Evolutionary conservation across 331 rosid genomes (phyloP), one percentile per base, ranked within the genome.

Genomic region (Rosa hybrid): DNA sequence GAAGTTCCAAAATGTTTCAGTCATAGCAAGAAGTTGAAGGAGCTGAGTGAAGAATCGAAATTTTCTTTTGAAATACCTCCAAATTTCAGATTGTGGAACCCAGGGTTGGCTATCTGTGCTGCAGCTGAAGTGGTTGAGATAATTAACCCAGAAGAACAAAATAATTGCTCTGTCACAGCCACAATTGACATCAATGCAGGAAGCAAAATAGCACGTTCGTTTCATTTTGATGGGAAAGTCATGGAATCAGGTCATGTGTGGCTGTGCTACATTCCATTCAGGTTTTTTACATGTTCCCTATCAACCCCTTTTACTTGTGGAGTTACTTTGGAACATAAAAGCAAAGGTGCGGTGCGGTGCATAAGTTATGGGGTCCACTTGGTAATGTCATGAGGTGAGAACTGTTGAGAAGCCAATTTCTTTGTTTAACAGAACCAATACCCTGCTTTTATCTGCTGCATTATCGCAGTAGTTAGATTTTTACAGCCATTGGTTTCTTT

Each of bases 361-460:
- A 69, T n/a, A 20, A 69, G 74, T 46, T 69, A 4, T 4, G 74
- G 54, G 8, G 74, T 69, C 34, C 38, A 69, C 74, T 51, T 69
- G 0, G 74, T 69, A 69, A 5, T 13, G 51, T 23, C 74, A 10
- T 1, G 38, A 64, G 70, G 17, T 64, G 70, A 17, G 10, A n/a
- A 21, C 38, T 50, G 56, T 11, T 13, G 4, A 50, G 16, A 50
- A 46, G 50, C 50, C 11, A 46, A 9, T 46, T 46, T 62, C 91
- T 25, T 94, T 81, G 94, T 89, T 67, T 93, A 94, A 81, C 91
- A 88, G 72, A 92, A 53, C 91, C 91, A 92, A 81, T 83, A 92
- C 77, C 85, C 97, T 75, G 86, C 12, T 25, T 46, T 79, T 57
- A 8, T 81, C 79, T 18, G 65, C 64, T 71, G 77, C 59, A 57